Evolutionary conservation across 768 basidiomycete species (phyloP), one percentile per base, ranked within the genome.

Genomic region (Austroboletus eburneus): DNA sequence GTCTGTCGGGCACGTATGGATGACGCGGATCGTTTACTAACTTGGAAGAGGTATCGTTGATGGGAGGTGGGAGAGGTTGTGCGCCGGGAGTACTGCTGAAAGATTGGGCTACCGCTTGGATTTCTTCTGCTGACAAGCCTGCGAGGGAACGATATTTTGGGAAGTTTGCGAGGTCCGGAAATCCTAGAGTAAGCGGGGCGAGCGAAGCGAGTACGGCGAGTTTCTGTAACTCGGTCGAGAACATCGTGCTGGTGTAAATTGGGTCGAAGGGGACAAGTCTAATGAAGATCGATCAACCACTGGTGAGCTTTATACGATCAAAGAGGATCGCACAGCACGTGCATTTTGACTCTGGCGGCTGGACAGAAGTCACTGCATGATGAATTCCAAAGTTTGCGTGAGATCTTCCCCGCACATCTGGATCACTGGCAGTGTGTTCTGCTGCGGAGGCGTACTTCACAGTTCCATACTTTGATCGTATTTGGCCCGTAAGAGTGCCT

Each of bases 11-110:
- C 2, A 21, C 2, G 23, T 40, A 63, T 16, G 59, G 57, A n/a
- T 62, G 59, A 9, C 23, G 40, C 1, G 14, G 33, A 14, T 59
- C 59, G 30, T 54, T 24, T 4, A 63, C 59, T 34, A 57, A 13
- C 41, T 61, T 62, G 21, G 60, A 33, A 5, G 60, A 57, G 1
- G 59, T 61, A 18, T 61, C 55, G 2, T 57, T 59, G 42, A 61
- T 42, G 12, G 60, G 21, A 35, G 48, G 54, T 2, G 59, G 60
- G 18, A 57, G 42, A 27, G 54, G 55, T 22, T 59, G 60, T 42
- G 60, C 42, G 17, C 59, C 57, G 5, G 60, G 60, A 0, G 54
- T 61, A n/a, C 38, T 54, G 16, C 34, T 17, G 35, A 62, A 61
- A 0, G 42, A 43, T 25, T 32, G 48, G 1, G 35, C 48, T 22